phyloP scores from a whole-genome alignment of 2,329 filamentous ascomycete genomes.

The Arthrobotrys musiformis region DNA sequence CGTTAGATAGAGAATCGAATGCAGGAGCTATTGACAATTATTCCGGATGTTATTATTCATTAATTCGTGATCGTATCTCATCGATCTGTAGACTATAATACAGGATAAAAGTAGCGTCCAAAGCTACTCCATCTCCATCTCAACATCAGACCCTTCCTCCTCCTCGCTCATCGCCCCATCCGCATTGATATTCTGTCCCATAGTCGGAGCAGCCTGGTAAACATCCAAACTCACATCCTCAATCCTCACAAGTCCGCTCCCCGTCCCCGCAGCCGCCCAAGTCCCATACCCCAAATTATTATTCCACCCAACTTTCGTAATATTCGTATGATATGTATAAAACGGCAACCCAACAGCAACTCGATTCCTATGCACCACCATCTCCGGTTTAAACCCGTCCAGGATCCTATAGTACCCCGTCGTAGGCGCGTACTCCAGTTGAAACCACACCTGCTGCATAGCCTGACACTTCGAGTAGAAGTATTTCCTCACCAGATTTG shows the following conservation, averaged over 20 bases:
- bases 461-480: slow-evolving; percentile 63
- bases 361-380: slow-evolving; percentile 53
- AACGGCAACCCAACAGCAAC: slow-evolving; percentile 58
- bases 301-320: slow-evolving; percentile 67
- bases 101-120: background rate
- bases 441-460: slow-evolving; percentile 67
- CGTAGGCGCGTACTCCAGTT: slow-evolving; percentile 64
- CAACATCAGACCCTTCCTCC: background rate
- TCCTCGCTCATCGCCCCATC: background rate
- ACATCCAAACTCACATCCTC: slow-evolving; percentile 64
- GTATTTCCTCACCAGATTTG: slow-evolving; percentile 64
- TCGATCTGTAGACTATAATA: background rate
- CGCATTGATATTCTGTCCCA: background rate
- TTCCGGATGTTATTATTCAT: background rate
- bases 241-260: slow-evolving; percentile 65
- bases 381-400: slow-evolving; percentile 59
- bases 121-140: background rate
- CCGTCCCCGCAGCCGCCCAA: slow-evolving; percentile 67
- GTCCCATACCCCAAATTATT: slow-evolving; percentile 66
- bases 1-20: slow-evolving; percentile 41
- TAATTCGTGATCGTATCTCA: background rate
- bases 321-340: slow-evolving; percentile 64
- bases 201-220: background rate
- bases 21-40: slow-evolving; percentile 41
- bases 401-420: slow-evolving; percentile 58